Conservation (phyloP, 2,329 filamentous ascomycete species). For the Fonsecaea pedrosoi region DNA sequence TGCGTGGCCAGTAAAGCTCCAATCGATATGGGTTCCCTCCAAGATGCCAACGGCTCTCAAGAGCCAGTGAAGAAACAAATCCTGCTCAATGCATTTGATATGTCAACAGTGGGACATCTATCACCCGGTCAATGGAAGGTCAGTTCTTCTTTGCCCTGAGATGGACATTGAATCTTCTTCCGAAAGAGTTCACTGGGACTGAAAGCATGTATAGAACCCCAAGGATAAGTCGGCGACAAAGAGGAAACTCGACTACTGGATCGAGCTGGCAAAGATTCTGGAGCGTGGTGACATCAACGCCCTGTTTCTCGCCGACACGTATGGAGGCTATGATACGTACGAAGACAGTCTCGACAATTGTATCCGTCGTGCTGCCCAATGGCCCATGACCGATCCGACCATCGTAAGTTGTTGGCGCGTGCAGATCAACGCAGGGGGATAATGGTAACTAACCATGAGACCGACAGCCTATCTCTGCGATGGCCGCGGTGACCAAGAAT, state of each 20-base stretch:
- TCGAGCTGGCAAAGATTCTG: constrained; percentile 61
- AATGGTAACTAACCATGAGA: neutral
- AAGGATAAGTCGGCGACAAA: constrained; percentile 67
- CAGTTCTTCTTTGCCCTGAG: constrained; percentile 20
- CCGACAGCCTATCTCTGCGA: constrained; percentile 64
- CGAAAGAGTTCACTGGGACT: neutral
- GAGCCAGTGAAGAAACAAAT: constrained; percentile 58
- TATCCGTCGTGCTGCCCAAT: constrained; percentile 67
- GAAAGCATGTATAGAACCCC: constrained; percentile 57
- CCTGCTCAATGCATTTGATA: constrained; percentile 70
- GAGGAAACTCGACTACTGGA: constrained; percentile 61
- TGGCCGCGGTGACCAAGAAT: constrained; percentile 71
- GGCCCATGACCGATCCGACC: constrained; percentile 69
- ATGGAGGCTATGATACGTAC: constrained; percentile 49
- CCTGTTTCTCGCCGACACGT: constrained; percentile 68
- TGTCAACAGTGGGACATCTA: constrained; percentile 69
- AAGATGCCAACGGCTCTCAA: constrained; percentile 36
- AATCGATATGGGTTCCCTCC: constrained; percentile 35
- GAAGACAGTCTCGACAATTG: constrained; percentile 65
- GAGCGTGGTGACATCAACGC: constrained; percentile 65
- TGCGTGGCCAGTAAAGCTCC: neutral
- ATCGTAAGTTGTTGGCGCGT: constrained; percentile 56
- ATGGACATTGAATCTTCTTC: neutral
- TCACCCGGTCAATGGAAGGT: constrained; percentile 73
- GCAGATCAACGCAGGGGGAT: neutral